A percentile compares a stretch with the other conserved stretches of the same genome.
Evolutionary conservation across 148 eudicot genomes (phyloP).

Genomic region (Dianthus caryophyllus): DNA sequence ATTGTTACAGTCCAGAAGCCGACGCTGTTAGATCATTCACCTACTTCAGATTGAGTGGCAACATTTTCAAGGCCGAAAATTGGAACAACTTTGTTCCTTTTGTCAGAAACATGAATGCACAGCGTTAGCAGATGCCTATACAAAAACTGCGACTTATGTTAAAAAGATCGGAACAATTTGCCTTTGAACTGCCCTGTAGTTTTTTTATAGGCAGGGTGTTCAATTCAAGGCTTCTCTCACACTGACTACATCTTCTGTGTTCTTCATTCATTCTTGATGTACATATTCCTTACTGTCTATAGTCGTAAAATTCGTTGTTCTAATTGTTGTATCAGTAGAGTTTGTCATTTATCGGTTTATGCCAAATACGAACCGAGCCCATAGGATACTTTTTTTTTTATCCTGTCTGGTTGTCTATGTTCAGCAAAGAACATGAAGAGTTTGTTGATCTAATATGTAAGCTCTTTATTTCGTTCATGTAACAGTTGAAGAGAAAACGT

Average conservation of each 20-base stretch:
- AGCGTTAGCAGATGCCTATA: slow-evolving; percentile 21
- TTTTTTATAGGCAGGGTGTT: slow-evolving; percentile 30
- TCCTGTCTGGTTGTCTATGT: no score
- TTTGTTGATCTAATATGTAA: no score
- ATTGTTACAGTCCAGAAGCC: slow-evolving; percentile 40
- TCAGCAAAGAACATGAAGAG: no score
- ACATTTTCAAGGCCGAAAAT: slow-evolving; percentile 45
- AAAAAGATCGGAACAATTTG: slow-evolving; percentile 9
- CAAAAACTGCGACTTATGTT: slow-evolving; percentile 11
- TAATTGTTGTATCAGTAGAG: slow-evolving; percentile 10
- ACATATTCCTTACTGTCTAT: slow-evolving; percentile 23
- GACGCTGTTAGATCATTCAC: slow-evolving; percentile 50
- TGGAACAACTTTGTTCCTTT: slow-evolving; percentile 56
- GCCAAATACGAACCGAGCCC: no score
- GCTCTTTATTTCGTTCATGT: no score
- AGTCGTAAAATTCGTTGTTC: slow-evolving; percentile 18
- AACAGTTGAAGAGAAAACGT: no score
- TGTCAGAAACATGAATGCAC: slow-evolving; percentile 47
- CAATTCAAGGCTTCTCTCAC: slow-evolving; percentile 13
- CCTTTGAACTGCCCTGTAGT: slow-evolving; percentile 25
- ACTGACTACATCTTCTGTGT: slow-evolving; percentile 18
- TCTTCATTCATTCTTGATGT: slow-evolving; percentile 36
- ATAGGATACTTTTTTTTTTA: no score
- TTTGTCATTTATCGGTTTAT: no score
- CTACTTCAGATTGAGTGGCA: slow-evolving; percentile 51